Conservation (phyloP, 768 basidiomycete genomes). For the Pholiota molesta region DNA sequence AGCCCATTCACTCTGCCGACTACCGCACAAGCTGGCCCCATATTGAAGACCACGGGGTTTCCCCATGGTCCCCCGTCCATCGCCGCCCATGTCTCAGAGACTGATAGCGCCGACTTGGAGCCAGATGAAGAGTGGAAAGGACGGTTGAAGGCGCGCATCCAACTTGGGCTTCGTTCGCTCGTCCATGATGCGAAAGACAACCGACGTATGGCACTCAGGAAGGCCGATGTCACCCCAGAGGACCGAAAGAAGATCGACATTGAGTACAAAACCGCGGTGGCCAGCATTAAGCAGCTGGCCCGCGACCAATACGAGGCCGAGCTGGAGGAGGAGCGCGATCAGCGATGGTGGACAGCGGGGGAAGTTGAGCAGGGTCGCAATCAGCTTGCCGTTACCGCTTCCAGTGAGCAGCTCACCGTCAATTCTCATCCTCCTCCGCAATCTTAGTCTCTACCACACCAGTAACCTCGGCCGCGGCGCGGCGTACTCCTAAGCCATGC, state of each 20-base stretch:
- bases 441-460: neutral
- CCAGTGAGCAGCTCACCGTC: slow-evolving; percentile 14
- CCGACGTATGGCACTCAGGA: slow-evolving; percentile 51
- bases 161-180: slow-evolving; percentile 42
- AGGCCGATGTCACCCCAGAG: slow-evolving; percentile 35
- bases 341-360: slow-evolving; percentile 50
- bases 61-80: neutral
- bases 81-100: neutral
- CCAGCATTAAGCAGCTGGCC: slow-evolving; percentile 45
- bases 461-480: neutral
- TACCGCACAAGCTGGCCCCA: slow-evolving; percentile 7
- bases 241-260: slow-evolving; percentile 36
- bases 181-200: slow-evolving; percentile 68
- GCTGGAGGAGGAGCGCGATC: slow-evolving; percentile 50
- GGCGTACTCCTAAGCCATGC: slow-evolving; percentile 11
- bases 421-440: slow-evolving; percentile 3
- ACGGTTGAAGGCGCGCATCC: slow-evolving; percentile 48
- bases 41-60: slow-evolving; percentile 1
- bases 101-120: slow-evolving; percentile 42
- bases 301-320: slow-evolving; percentile 47
- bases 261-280: slow-evolving; percentile 45
- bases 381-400: slow-evolving; percentile 5
- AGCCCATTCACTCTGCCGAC: neutral
- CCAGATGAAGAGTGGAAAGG: slow-evolving; percentile 61
- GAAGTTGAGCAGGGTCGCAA: slow-evolving; percentile 32